Conservation (phyloP, 2,329 filamentous ascomycete species). For the Fonsecaea pugnacius region DNA sequence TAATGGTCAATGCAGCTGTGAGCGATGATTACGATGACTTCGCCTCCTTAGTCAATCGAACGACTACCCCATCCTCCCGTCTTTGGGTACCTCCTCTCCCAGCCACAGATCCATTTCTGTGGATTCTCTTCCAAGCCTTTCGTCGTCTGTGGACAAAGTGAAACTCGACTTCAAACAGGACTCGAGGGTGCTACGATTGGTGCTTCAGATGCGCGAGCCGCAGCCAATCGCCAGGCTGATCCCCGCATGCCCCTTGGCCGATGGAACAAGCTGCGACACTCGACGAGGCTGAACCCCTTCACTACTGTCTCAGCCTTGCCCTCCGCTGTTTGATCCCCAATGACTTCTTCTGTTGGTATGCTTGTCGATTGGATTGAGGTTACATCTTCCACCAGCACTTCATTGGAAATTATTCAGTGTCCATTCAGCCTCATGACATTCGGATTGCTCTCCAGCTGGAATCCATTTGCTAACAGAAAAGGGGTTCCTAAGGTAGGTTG, state of each 20-base stretch:
- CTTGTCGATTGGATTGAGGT: conserved; percentile 24
- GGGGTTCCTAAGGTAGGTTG: conserved; percentile 4
- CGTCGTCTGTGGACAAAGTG: not conserved
- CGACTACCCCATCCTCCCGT: not conserved
- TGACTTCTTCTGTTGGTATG: not conserved
- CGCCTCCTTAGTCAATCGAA: not conserved
- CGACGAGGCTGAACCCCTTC: conserved; percentile 19
- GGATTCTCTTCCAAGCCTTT: not conserved
- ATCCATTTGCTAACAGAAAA: conserved; percentile 18
- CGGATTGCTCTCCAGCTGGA: not conserved
- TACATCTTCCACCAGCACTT: conserved; percentile 6
- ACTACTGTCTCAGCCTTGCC: conserved; percentile 26
- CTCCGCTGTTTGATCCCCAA: conserved; percentile 21
- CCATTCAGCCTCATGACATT: conserved; percentile 1
- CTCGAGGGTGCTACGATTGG: conserved; percentile 23
- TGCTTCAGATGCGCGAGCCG: conserved; percentile 14
- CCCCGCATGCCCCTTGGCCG: conserved; percentile 16
- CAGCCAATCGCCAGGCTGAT: conserved; percentile 16
- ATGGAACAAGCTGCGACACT: conserved; percentile 28
- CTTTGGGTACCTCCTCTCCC: not conserved
- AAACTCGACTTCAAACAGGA: conserved; percentile 29
- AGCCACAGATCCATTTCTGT: not conserved
- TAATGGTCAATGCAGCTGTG: not conserved
- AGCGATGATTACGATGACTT: not conserved
- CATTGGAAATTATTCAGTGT: not conserved